phyloP scores from a whole-genome alignment of 164 flowering plant genomes.

The Chimonanthus salicifolius region DNA sequence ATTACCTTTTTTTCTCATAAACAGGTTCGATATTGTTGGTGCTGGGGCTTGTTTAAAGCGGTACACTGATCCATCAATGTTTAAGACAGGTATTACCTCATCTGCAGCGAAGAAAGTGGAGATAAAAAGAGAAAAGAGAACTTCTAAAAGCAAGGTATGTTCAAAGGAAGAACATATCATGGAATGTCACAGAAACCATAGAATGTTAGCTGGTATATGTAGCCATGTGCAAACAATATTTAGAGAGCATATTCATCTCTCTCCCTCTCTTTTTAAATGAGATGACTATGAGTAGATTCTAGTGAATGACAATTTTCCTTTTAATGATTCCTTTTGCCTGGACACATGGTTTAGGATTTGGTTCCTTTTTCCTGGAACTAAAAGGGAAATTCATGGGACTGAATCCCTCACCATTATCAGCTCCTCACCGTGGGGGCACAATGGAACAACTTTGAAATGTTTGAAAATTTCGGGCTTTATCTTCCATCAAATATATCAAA shows the following conservation, averaged over 20 bases:
- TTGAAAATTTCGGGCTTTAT: too few relatives aligned
- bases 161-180: neutral
- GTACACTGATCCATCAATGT: conserved; percentile 92
- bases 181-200: neutral
- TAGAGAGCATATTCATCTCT: neutral
- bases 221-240: neutral
- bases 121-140: conserved; percentile 59
- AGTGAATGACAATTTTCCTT: too few relatives aligned
- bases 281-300: too few relatives aligned
- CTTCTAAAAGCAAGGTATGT: conserved; percentile 70
- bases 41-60: conserved; percentile 98
- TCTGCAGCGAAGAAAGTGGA: conserved; percentile 28
- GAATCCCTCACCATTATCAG: too few relatives aligned
- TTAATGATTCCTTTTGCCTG: too few relatives aligned
- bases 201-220: neutral
- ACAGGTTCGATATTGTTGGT: conserved; percentile 94
- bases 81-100: conserved; percentile 47
- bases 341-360: too few relatives aligned
- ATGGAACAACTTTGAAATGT: too few relatives aligned
- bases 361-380: too few relatives aligned
- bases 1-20: neutral
- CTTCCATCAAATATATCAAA: too few relatives aligned
- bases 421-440: too few relatives aligned
- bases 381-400: too few relatives aligned
- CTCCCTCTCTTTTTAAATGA: too few relatives aligned